A percentile compares a stretch with the other conserved stretches of the same genome.
phyloP scores from a whole-genome alignment of 495 filamentous ascomycete species.

The Trichoderma asperelloides region DNA sequence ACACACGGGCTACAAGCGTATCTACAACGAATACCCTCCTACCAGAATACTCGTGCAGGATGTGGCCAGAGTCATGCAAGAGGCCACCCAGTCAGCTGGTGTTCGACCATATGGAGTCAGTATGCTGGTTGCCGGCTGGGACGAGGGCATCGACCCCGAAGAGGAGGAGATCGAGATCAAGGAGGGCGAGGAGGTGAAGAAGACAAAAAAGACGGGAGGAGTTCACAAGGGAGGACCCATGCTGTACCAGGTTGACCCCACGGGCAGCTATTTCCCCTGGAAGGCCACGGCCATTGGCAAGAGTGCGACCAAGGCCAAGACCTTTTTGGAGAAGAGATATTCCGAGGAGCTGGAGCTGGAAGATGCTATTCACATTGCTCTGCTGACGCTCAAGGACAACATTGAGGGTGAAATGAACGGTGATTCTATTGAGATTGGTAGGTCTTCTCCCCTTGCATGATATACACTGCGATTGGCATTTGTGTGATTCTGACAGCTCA shows the following conservation, averaged over 20 bases:
- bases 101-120: constrained; percentile 97
- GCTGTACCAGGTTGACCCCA: constrained; percentile 97
- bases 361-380: constrained; percentile 96
- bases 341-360: constrained; percentile 95
- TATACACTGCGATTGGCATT: not conserved
- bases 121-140: constrained; percentile 93
- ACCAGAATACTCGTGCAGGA: constrained; percentile 98
- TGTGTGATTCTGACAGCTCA: not conserved
- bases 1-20: constrained; percentile 98
- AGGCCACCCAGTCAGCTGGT: constrained; percentile 95
- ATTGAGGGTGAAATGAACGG: constrained; percentile 99
- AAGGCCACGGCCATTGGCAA: constrained; percentile 99
- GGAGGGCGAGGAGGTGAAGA: constrained; percentile 62
- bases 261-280: constrained; percentile 96
- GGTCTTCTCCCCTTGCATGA: constrained; percentile 17
- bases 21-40: constrained; percentile 99
- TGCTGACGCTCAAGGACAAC: constrained; percentile 96
- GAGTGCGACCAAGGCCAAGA: constrained; percentile 95
- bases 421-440: constrained; percentile 97
- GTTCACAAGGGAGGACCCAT: constrained; percentile 93
- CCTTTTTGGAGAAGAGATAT: constrained; percentile 97
- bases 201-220: constrained; percentile 76
- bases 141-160: constrained; percentile 87
- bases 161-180: constrained; percentile 35
- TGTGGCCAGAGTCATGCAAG: constrained; percentile 95